Conservation (phyloP, 2,329 filamentous ascomycete genomes). For the Cladosporium oxysporum region DNA sequence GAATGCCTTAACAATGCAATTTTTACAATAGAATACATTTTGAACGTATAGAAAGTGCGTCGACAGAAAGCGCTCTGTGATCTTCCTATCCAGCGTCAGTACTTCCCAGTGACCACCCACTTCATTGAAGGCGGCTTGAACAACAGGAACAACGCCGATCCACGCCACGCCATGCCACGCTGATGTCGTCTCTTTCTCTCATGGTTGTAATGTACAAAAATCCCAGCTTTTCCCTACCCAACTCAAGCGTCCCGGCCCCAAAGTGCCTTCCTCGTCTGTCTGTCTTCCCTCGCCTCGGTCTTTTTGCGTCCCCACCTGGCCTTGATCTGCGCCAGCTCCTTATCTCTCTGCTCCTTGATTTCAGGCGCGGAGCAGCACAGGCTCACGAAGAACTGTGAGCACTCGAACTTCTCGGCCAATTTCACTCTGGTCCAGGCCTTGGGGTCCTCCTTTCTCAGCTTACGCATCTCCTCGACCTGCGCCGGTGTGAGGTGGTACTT, state of each 20-base stretch:
- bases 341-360: slow-evolving; percentile 44
- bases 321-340: slow-evolving; percentile 56
- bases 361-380: slow-evolving; percentile 58
- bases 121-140: not conserved
- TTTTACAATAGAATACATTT: slow-evolving; percentile 16
- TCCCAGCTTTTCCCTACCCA: slow-evolving; percentile 51
- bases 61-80: not conserved
- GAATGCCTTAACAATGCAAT: not conserved
- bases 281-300: slow-evolving; percentile 62
- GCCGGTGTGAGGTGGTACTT: slow-evolving; percentile 61
- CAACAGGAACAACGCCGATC: slow-evolving; percentile 8
- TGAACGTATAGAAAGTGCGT: slow-evolving; percentile 10
- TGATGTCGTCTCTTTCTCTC: slow-evolving; percentile 8
- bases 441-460: slow-evolving; percentile 57
- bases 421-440: slow-evolving; percentile 59
- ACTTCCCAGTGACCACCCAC: not conserved
- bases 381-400: slow-evolving; percentile 63
- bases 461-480: slow-evolving; percentile 62
- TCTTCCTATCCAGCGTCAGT: not conserved
- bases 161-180: slow-evolving; percentile 12
- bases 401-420: slow-evolving; percentile 64
- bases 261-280: slow-evolving; percentile 58
- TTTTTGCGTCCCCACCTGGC: slow-evolving; percentile 62
- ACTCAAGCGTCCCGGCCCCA: slow-evolving; percentile 56
- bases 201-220: slow-evolving; percentile 9